Evolutionary conservation across 2,329 filamentous ascomycete species (phyloP), one percentile per base, ranked within the genome.

Genomic region (Lasiodiplodia theobromae): DNA sequence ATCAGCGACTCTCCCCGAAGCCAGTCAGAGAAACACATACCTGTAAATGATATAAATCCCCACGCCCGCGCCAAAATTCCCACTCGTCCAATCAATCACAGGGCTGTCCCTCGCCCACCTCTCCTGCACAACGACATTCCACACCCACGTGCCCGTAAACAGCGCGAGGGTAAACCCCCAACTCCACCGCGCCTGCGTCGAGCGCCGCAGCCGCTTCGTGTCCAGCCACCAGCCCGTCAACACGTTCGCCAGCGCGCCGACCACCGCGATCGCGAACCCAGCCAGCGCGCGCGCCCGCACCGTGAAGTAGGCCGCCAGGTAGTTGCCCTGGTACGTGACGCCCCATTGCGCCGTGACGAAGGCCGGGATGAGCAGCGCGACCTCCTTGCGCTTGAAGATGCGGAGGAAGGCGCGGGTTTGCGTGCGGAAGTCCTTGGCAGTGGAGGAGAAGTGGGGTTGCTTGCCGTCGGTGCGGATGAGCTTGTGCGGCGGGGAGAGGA

Each of bases 181-280:
- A 11, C 54, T 68, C 37, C 31, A 52, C 1, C 54, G 66, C 8
- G 66, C 66, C 73, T 1, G 74, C 75, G 1, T 79, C n/a, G 54
- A 82, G 6, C 84, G 79, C 84, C 77, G 71, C 8, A 81, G 62
- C 10, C 69, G 73, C 67, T 80, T 81, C 2, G 80, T 75, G 70
- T 86, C 84, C 73, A 81, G 84, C 71, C 85, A 82, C 81, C 82
- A 85, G 1, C 84, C 83, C 82, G 82, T 85, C 62, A 84, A 80
- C 14, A 85, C 76, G 68, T 85, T 84, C 37, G 83, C 82, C 18
- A 75, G 73, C 0, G 82, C 80, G 0, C 83, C 84, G 1, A 78
- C 82, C 28, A 86, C 74, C 6, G 83, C 83, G 0, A 84, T 84
- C 0, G 79, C 79, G 52, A 86, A 71, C 0, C 83, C 80, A 0